Evolutionary conservation across 306 rosid genomes (phyloP).

Genomic region (Rosa rugosa): DNA sequence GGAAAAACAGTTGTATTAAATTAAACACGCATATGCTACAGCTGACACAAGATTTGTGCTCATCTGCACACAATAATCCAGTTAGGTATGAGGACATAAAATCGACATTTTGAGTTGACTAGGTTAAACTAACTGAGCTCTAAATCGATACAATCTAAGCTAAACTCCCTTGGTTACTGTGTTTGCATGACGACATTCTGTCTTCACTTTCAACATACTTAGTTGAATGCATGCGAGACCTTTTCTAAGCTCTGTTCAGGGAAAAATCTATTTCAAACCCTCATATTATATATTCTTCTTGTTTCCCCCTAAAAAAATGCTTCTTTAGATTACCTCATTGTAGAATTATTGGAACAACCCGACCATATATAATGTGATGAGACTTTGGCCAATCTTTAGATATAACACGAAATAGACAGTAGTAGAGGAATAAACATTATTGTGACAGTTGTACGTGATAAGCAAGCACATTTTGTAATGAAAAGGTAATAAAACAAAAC

Average conservation of each 20-base stretch:
- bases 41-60: neutral
- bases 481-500: neutral
- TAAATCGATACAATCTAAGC: neutral
- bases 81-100: constrained; percentile 33
- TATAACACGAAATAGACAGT: neutral
- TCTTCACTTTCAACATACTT: constrained; percentile 23
- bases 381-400: neutral
- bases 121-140: neutral
- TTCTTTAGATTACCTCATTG: neutral
- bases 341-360: neutral
- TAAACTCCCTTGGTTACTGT: neutral
- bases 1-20: neutral
- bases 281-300: neutral
- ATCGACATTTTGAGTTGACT: constrained; percentile 41
- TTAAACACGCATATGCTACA: neutral
- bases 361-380: neutral
- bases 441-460: neutral
- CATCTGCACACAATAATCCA: neutral
- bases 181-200: constrained; percentile 61
- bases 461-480: neutral
- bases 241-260: neutral
- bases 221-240: neutral
- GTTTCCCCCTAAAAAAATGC: neutral
- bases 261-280: neutral
- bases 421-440: neutral